Conservation (phyloP, 345 rosid species). For the thale cress (Arabidopsis thaliana) region DNA sequence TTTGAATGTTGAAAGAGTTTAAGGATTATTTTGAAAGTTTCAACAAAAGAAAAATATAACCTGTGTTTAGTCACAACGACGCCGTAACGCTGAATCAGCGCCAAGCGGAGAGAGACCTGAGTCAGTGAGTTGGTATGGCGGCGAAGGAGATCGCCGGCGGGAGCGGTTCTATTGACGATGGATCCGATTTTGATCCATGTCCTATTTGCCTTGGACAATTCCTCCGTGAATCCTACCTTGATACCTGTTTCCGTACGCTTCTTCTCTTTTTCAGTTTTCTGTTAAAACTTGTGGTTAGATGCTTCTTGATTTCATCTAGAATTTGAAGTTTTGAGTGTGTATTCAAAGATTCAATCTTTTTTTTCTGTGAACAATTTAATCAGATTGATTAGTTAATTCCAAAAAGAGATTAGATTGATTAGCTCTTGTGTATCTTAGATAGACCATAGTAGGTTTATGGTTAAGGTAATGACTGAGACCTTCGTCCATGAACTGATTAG, state of each 20-base stretch:
- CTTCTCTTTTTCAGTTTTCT: slow-evolving; percentile 17
- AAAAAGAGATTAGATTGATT: neutral
- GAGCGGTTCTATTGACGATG: slow-evolving; percentile 15
- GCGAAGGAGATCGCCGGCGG: slow-evolving; percentile 36
- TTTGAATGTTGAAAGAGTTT: no score
- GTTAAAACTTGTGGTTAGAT: neutral
- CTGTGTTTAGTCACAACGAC: neutral
- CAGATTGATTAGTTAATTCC: neutral
- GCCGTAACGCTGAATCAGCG: slow-evolving; percentile 4
- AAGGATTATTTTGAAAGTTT: no score
- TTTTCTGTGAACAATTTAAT: neutral
- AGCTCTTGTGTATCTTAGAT: slow-evolving; percentile 3
- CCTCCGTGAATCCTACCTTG: slow-evolving; percentile 70
- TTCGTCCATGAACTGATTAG: neutral
- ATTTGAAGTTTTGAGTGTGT: neutral
- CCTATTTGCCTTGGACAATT: slow-evolving; percentile 79
- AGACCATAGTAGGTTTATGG: neutral
- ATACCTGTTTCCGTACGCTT: slow-evolving; percentile 79
- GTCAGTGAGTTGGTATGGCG: slow-evolving; percentile 18
- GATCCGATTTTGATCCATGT: slow-evolving; percentile 55
- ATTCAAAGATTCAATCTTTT: slow-evolving; percentile 9
- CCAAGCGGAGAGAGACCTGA: neutral
- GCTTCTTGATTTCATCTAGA: neutral
- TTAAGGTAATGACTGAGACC: neutral
- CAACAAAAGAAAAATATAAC: neutral